Evolutionary conservation across 2,329 filamentous ascomycete genomes (phyloP).

Genomic region (Monosporascus sp.): DNA sequence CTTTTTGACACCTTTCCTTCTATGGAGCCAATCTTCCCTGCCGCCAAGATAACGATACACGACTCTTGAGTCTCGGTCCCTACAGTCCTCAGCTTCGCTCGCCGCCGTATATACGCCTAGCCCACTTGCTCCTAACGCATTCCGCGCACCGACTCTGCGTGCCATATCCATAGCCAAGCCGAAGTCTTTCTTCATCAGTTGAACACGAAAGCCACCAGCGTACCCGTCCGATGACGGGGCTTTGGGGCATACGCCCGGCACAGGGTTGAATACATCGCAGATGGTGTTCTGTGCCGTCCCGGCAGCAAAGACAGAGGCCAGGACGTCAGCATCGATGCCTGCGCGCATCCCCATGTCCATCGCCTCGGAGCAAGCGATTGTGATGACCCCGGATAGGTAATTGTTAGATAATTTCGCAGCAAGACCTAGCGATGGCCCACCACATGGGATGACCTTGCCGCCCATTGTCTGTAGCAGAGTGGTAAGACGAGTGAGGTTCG

Average conservation of each 20-base stretch:
- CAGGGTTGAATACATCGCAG: conserved; percentile 27
- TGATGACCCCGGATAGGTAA: conserved; percentile 53
- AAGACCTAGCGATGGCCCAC: conserved; percentile 49
- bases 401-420: conserved; percentile 58
- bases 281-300: conserved; percentile 27
- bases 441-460: conserved; percentile 48
- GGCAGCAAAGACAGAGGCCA: conserved; percentile 27
- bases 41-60: conserved; percentile 52
- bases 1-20: too few relatives aligned
- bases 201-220: conserved; percentile 50
- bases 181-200: conserved; percentile 57
- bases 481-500: conserved; percentile 37
- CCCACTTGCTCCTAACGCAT: conserved; percentile 44
- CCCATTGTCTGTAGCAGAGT: conserved; percentile 47
- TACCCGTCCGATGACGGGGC: conserved; percentile 27
- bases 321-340: conserved; percentile 48
- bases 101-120: conserved; percentile 47
- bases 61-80: conserved; percentile 50
- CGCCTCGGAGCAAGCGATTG: conserved; percentile 52
- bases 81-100: conserved; percentile 44
- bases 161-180: conserved; percentile 49
- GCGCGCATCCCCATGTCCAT: conserved; percentile 56
- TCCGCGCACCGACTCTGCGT: conserved; percentile 42
- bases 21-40: conserved; percentile 40
- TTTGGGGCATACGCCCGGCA: conserved; percentile 26